Base-by-base conservation (phyloP, 495 filamentous ascomycete genomes). In the Oleoguttula mirabilis region DNA sequence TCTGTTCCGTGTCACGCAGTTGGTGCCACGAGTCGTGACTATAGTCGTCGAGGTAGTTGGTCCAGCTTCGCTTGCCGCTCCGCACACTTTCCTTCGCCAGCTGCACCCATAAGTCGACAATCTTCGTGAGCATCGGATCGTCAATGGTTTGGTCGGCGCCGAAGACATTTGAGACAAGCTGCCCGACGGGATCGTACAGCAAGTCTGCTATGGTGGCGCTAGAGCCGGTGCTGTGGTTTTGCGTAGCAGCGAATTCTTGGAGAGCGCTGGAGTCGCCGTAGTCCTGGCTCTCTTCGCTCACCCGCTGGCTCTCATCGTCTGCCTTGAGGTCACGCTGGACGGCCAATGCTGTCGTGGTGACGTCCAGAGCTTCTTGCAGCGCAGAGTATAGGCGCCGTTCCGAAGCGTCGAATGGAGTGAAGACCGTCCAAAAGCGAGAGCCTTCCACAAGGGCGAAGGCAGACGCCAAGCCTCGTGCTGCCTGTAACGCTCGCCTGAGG, bases 221-320 rank as follows among this genome's bases (percentile, higher is more conserved):
- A 21, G 22, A 3, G 8, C 19, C 71, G 53, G 45, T 66, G 52
- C 37, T 61, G 47, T 16, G 63, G 19, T 23, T 3, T 25, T 38
- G 15, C 56, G 27, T 58, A 56, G 52, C 22, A 10, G 36, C 43
- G 10, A 55, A 31, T 19, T 51, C 66, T 16, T 66, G 64, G 21
- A 69, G 53, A 30, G 71, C 78, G 30, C 66, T 57, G 67, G 71
- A 81, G 48, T 82, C 80, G 21, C 79, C 80, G 55, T 77, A 84
- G 32, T 84, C 80, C 55, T 84, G 80, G 45, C 79, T 84, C 32
- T 84, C 80, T 36, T 83, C 80, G 38, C 52, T 68, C 50, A 3
- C 14, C 15, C 24, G 36, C 25, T 56, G 57, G 24, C 36, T 46
- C 25, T 42, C 36, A 7, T 14, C 10, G 15, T 40, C 35, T 14